A percentile compares a stretch with the other conserved stretches of the same genome.
Conservation (phyloP, 495 filamentous ascomycete genomes). For the Apodospora peruviana region DNA sequence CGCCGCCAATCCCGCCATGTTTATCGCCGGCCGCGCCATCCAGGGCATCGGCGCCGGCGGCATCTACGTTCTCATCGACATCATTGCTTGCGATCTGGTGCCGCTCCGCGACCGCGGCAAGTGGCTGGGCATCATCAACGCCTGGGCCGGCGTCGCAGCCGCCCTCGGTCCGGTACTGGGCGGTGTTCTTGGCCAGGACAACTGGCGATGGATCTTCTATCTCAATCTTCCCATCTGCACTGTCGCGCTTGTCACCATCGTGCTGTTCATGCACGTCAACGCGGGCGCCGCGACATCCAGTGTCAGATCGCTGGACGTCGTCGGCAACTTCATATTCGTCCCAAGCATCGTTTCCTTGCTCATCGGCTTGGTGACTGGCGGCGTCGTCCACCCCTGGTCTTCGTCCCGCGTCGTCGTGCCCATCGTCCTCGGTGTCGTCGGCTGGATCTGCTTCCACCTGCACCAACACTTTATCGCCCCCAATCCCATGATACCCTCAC, state of each 20-base stretch:
- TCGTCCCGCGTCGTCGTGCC: conserved; percentile 26
- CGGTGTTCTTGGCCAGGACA: conserved; percentile 55
- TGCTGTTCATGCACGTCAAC: conserved; percentile 28
- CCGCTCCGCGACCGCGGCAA: conserved; percentile 57
- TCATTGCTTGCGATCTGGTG: conserved; percentile 65
- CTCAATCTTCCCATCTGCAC: conserved; percentile 27
- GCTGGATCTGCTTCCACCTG: conserved; percentile 15
- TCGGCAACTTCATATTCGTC: conserved; percentile 27
- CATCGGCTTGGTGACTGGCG: conserved; percentile 15
- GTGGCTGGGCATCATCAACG: conserved; percentile 41
- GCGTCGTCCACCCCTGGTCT: conserved; percentile 20
- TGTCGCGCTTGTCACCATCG: conserved; percentile 18
- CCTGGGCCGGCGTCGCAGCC: conserved; percentile 58
- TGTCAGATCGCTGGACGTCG: conserved; percentile 19
- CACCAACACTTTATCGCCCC: conserved; percentile 28
- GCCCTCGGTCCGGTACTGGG: conserved; percentile 65
- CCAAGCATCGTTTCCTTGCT: conserved; percentile 21
- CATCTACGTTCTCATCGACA: conserved; percentile 68
- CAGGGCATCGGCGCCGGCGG: conserved; percentile 79
- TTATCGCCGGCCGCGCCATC: conserved; percentile 66
- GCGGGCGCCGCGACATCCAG: conserved; percentile 14
- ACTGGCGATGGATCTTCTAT: conserved; percentile 35
- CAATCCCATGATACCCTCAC: conserved; percentile 24
- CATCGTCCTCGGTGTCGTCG: conserved; percentile 17
- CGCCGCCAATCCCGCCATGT: conserved; percentile 42